Percentiles rank a stretch among this genome's conserved stretches.
phyloP scores from a whole-genome alignment of 495 filamentous ascomycete genomes.

The Penicillium nucicola region DNA sequence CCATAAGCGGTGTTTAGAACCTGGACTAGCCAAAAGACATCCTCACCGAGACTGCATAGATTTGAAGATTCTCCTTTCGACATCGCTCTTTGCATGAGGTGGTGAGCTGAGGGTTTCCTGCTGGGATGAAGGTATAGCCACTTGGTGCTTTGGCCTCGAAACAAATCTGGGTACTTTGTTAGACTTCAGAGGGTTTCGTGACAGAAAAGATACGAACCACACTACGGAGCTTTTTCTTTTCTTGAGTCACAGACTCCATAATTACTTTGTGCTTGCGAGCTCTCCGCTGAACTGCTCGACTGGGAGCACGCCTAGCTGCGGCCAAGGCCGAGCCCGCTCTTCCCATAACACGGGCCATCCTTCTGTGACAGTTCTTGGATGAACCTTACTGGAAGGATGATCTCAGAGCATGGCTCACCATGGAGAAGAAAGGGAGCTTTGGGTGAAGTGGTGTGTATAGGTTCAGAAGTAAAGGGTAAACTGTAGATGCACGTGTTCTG shows the following conservation, averaged over 20 bases:
- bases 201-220: conserved; percentile 43
- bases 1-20: conserved; percentile 11
- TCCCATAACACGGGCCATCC: conserved; percentile 39
- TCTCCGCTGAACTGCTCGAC: conserved; percentile 28
- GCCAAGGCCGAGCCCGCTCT: conserved; percentile 31
- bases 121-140: conserved; percentile 83
- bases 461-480: not conserved
- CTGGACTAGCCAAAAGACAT: not conserved
- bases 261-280: conserved; percentile 56
- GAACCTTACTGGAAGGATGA: not conserved
- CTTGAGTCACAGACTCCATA: conserved; percentile 53
- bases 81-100: conserved; percentile 77
- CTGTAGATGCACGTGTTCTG: not conserved
- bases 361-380: conserved; percentile 12
- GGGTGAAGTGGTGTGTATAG: not conserved
- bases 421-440: not conserved
- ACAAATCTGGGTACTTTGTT: conserved; percentile 37
- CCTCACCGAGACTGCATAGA: conserved; percentile 76
- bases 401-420: conserved; percentile 5
- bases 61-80: conserved; percentile 59
- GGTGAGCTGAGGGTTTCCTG: conserved; percentile 73
- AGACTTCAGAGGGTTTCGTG: conserved; percentile 9
- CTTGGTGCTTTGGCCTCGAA: conserved; percentile 57
- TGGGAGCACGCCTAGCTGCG: conserved; percentile 26
- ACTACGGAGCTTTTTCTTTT: conserved; percentile 58